phyloP scores from a whole-genome alignment of 139 green algal genomes.

The Coccomyxa sp. region DNA sequence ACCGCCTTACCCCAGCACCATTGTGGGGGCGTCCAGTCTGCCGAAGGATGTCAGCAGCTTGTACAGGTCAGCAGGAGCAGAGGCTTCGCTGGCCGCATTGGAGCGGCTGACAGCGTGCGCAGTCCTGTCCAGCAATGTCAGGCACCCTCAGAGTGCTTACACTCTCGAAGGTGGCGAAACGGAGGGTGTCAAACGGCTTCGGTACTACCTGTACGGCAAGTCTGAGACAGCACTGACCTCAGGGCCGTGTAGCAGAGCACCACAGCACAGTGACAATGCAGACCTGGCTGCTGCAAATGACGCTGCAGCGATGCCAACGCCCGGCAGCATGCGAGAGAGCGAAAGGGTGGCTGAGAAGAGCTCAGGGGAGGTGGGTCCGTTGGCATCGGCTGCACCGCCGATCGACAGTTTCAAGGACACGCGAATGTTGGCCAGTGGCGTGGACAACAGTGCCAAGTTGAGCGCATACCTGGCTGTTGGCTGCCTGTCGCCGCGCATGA shows the following conservation, averaged over 20 bases:
- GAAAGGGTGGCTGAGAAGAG: not conserved
- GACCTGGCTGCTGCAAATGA: not conserved
- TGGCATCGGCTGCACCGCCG: not conserved
- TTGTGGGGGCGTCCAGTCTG: not conserved
- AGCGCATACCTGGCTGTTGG: slow-evolving; percentile 58
- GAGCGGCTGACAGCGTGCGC: not conserved
- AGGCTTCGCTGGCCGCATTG: not conserved
- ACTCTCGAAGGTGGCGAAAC: not conserved
- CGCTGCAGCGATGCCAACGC: not conserved
- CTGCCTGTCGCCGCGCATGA: slow-evolving; percentile 57
- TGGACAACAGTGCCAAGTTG: slow-evolving; percentile 71
- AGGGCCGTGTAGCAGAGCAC: not conserved
- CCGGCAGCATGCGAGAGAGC: not conserved
- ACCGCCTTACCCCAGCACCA: not conserved
- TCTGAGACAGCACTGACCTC: not conserved
- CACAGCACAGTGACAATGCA: not conserved
- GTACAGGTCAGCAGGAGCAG: not conserved
- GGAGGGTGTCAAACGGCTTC: not conserved
- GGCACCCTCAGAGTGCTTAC: not conserved
- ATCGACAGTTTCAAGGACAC: slow-evolving; percentile 9
- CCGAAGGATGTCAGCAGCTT: not conserved
- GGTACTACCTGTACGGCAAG: not conserved
- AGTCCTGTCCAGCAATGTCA: not conserved
- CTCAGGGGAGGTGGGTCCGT: not conserved
- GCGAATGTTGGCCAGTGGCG: slow-evolving; percentile 28